Base-by-base conservation (phyloP, 1,284 basidiomycete genomes). In the Cutaneotrichosporon sp. region DNA sequence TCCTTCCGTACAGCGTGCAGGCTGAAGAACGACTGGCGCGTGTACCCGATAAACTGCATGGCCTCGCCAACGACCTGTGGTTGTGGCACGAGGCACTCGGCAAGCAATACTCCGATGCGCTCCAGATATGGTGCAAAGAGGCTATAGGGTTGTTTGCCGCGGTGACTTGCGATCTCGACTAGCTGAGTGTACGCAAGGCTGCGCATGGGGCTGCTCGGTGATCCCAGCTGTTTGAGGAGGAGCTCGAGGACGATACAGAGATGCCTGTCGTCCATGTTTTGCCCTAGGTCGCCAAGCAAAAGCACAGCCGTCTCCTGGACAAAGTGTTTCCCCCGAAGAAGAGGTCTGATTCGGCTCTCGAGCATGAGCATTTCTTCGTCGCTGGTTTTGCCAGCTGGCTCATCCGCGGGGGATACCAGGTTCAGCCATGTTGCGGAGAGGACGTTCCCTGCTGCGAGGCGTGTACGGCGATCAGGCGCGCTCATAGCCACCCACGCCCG, bases 151-250 rank as follows among this genome's bases (percentile, higher is more conserved):
- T 83, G 78, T 64, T 87, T 89, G 39, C 81, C 78, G 60, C 80
- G 37, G 86, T 62, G 46, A 21, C 54, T 52, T 7, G 66, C 55
- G 8, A 71, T 52, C 41, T 60, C 77, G 7, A 81, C 70, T 18
- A 91, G 77, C 87, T 91, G 85, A 64, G 81, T 79, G 56, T 81
- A 84, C 1, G 87, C 86, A 7, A 81, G 77, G 26, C 85, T 85
- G 64, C 81, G 83, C 14, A 91, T 62, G 1, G 88, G 78, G 3
- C 82, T 81, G 60, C 84, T 88, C 15, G 76, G 67, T 46, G 83
- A 79, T 1, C 83, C 86, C 1, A 92, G 74, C 55, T 86, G 84
- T 8, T 80, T 77, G n/a, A 89, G 78, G 4, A 92, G 73, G 38
- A 83, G 79, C 54, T 80, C 83, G 3, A 91, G 68, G 7, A 81